Evolutionary conservation across 2,329 filamentous ascomycete species (phyloP).

Genomic region (Emmonsia crescens): DNA sequence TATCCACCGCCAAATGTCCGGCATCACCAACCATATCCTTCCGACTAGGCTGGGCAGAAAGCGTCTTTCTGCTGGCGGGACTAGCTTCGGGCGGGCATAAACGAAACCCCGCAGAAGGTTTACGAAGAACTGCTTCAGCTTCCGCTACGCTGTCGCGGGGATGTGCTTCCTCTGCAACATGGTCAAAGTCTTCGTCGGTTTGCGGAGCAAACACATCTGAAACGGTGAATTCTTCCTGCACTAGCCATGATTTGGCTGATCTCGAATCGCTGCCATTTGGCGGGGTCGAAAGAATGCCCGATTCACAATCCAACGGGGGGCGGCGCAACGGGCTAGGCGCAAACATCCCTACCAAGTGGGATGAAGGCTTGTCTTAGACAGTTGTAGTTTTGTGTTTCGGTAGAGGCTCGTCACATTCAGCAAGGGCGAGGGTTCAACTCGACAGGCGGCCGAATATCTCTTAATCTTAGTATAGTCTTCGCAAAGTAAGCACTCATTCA

Average conservation of each 20-base stretch:
- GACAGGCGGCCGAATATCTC: not conserved
- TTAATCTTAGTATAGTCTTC: not conserved
- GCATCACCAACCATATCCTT: not conserved
- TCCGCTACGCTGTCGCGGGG: not conserved
- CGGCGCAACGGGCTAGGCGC: slow-evolving; percentile 4
- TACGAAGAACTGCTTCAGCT: not conserved
- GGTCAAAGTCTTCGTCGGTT: slow-evolving; percentile 4
- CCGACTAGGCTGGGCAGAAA: not conserved
- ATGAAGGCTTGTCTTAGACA: not conserved
- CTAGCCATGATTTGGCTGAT: slow-evolving; percentile 7
- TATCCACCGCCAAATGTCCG: not conserved
- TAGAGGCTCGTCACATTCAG: not conserved
- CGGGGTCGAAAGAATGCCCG: slow-evolving; percentile 4
- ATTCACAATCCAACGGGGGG: slow-evolving; percentile 5
- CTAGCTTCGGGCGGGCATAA: slow-evolving; percentile 9
- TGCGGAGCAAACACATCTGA: slow-evolving; percentile 15
- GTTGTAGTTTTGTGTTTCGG: not conserved
- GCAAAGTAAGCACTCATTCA: not conserved
- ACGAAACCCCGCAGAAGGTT: slow-evolving; percentile 3
- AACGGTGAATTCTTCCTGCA: slow-evolving; percentile 13
- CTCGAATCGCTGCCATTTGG: slow-evolving; percentile 2
- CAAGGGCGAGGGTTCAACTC: not conserved
- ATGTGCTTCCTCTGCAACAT: not conserved
- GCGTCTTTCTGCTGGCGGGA: slow-evolving; percentile 4
- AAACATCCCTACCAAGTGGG: slow-evolving; percentile 2